phyloP scores from a whole-genome alignment of 176 grass and related monocot species.

The Secale cereale region DNA sequence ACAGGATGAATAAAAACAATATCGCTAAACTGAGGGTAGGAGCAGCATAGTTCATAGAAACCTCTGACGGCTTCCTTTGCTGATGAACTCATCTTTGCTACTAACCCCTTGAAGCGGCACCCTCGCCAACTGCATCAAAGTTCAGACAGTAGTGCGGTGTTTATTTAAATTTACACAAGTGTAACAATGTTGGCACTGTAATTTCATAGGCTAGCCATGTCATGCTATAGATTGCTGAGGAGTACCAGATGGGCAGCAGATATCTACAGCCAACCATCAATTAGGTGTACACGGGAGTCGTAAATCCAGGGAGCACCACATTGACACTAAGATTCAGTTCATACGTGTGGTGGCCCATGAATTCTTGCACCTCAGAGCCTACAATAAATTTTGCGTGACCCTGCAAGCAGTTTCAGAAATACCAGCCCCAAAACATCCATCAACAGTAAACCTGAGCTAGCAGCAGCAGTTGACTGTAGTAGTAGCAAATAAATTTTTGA shows the following conservation, averaged over 20 bases:
- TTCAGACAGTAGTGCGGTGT: constrained; percentile 4
- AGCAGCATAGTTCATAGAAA: neutral
- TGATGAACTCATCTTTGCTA: constrained; percentile 65
- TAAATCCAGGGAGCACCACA: constrained; percentile 76
- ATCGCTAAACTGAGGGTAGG: neutral
- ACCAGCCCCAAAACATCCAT: constrained; percentile 78
- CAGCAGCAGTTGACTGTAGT: constrained; percentile 44
- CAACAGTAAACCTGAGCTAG: constrained; percentile 68
- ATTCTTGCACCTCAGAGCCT: constrained; percentile 32
- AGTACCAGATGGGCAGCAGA: neutral
- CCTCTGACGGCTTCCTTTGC: constrained; percentile 61
- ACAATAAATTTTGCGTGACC: neutral
- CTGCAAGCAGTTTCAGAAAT: constrained; percentile 16
- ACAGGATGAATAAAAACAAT: neutral
- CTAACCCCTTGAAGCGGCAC: constrained; percentile 58
- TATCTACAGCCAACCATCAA: constrained; percentile 67
- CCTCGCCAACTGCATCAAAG: constrained; percentile 39
- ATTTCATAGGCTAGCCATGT: neutral
- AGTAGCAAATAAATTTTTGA: constrained; percentile 16
- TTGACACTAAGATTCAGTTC: constrained; percentile 69
- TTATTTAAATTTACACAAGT: neutral
- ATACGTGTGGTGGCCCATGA: constrained; percentile 41
- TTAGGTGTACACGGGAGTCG: constrained; percentile 90
- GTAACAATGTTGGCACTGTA: neutral
- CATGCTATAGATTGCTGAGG: neutral